Base-by-base conservation (phyloP, 164 flowering plant genomes). In the Buxus sempervirens region DNA sequence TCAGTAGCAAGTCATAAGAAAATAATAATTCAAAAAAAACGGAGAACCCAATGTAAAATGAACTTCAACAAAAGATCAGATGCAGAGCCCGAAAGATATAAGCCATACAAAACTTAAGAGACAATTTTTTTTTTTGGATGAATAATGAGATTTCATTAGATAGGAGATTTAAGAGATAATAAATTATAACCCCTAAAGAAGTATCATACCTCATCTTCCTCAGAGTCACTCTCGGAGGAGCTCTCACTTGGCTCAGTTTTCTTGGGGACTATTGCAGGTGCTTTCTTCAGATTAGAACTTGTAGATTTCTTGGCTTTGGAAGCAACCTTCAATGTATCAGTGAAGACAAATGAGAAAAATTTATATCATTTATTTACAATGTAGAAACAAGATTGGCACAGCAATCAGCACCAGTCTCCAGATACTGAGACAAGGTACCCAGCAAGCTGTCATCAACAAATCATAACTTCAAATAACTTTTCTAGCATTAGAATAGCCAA, bases 241-340 rank as follows among this genome's bases (percentile, higher is more conserved):
- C 75, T 71, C 28, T 74, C 82, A 62, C 75, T 74, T 23, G 77
- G 70, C 23, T 73, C 76, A 58, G 59, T 72, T 61, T 75, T 76
- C 56, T 74, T 71, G 5, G 79, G 24, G 49, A 73, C 72, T 10
- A 51, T 58, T 21, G 67, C 55, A 21, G 78, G 24, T 21, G 19
- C 70, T 54, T 63, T 75, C 60, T 69, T 73, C 14, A 42, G 54
- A 25, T 57, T 57, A 57, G 69, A 54, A 26, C 62, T n/a, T 23
- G 70, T 54, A 53, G 54, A 51, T 27, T 68, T 76, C 54, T 69
- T 65, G 20, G 58, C 41, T 21, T 55, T 58, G 62, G 36, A 54
- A 23, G 72, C 25, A 55, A 70, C 72, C 32, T 70, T 54, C n/a
- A 20, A n/a, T 15, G 38, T 65, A 60, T 36, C 14, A 12, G 28